Base-by-base conservation (phyloP, 495 filamentous ascomycete species). In the Daldinia vernicosa region DNA sequence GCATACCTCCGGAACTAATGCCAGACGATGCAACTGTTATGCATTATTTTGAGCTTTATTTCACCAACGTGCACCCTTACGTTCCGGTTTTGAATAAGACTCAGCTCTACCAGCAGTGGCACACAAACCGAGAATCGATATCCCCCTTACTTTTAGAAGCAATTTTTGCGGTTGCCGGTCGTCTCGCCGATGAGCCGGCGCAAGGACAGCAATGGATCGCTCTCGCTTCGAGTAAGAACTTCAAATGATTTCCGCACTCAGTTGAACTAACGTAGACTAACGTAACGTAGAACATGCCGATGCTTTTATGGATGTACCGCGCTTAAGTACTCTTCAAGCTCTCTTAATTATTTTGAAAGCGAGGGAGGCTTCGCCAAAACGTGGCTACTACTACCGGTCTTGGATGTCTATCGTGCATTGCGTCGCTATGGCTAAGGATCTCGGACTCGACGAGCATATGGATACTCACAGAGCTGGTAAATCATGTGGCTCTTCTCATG, bases 391-490 rank as follows among this genome's bases (percentile, higher is more conserved):
- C 79, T 98, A 94, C 76, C 89, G 95, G 26, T 99, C 95, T 11
- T 99, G 95, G 95, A 97, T 97, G 88, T 96, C 92, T 6, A 89
- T 98, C 52, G 94, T 97, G 60, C 93, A 92, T 45, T 90, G 94
- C 60, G 90, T 97, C 24, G 89, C 93, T 11, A 96, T 99, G 92
- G 93, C 89, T 47, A 94, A 96, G 72, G 95, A 99, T 76, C 84
- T 99, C 60, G 94, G 93, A 45, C 84, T 99, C 7, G 89, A 98
- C 75, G 93, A 96, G 75, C 95, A 99, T 80, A 88, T 89, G 70
- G 88, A 89, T 45, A 84, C 86, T 43, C 95, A 99, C 78, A 84
- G 88, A 58, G 86, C 88, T 61, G 90, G 91, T 50, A 85, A 86
- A 66, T 71, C 84, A 2, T 97, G 95, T 75, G 91, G 85, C 22